Evolutionary conservation across 2,329 filamentous ascomycete genomes (phyloP), one percentile per base, ranked within the genome.

Genomic region (Rachicladosporium sp.): DNA sequence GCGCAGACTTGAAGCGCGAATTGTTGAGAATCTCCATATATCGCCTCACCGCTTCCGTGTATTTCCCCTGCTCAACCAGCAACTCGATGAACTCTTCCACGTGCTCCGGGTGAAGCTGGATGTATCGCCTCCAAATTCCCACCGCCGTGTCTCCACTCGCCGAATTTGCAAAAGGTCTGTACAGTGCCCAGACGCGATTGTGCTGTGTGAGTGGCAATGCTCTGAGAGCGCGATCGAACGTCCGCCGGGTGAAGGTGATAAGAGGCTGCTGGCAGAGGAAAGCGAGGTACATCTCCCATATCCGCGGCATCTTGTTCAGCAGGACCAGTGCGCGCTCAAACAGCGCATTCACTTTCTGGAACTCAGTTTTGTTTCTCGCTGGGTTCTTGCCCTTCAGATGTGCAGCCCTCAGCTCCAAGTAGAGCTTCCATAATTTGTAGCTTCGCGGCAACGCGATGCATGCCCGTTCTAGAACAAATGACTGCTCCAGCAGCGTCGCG

Each of bases 351-450:
- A 96, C 87, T 63, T 96, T 98, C 56, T 79, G 74, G 63, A 82
- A 96, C 56, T 98, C 88, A 43, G 74, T 67, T 38, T 77, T 76
- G 59, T 83, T 86, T 42, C 79, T 73, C 41, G 84, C 82, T 9
- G 89, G 78, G 59, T 94, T 96, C 50, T 89, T 76, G 56, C 80
- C 82, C 45, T 77, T 70, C 35, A 62, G 37, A 41, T 61, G 59
- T 52, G 82, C 83, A 41, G 76, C 78, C 52, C 91, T 78, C 50
- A 96, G 82, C 49, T 78, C 74, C 48, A 98, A 76, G 62, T 96
- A 98, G 76, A 93, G 78, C 66, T 94, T 96, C 91, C 91, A 98
- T 36, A 98, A 71, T 67, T 98, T 98, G 69, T 94, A 98, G 21
- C 89, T 96, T 50, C 91, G 77, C 36, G 91, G 91, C 34, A 98